phyloP scores from a whole-genome alignment of 1,284 basidiomycete genomes.

The Boletus sp. region DNA sequence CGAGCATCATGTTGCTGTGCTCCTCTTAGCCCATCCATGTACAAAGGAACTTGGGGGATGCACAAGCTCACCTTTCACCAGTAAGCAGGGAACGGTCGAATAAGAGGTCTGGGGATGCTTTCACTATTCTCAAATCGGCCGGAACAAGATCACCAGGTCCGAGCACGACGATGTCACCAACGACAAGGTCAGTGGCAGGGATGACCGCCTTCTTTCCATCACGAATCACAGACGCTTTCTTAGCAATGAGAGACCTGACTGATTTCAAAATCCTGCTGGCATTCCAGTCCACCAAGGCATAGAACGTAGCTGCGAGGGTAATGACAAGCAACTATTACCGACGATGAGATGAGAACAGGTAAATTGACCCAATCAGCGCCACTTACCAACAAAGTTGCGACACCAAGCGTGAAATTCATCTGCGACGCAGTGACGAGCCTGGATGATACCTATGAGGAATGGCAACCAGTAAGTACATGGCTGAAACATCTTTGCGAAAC shows the following conservation, averaged over 20 bases:
- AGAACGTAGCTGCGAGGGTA: slow-evolving; percentile 58
- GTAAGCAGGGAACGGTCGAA: slow-evolving; percentile 66
- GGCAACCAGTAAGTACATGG: slow-evolving; percentile 33
- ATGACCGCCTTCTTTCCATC: slow-evolving; percentile 68
- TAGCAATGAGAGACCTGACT: slow-evolving; percentile 42
- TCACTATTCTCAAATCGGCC: slow-evolving; percentile 76
- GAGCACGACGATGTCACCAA: slow-evolving; percentile 80
- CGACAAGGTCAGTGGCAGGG: slow-evolving; percentile 78
- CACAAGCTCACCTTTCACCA: slow-evolving; percentile 47
- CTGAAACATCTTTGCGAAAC: slow-evolving; percentile 5
- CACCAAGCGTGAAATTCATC: slow-evolving; percentile 56
- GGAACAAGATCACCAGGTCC: slow-evolving; percentile 78
- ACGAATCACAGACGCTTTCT: slow-evolving; percentile 45
- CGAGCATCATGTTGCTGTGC: slow-evolving; percentile 52
- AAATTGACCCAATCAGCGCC: slow-evolving; percentile 40
- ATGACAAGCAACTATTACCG: slow-evolving; percentile 52
- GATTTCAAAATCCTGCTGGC: slow-evolving; percentile 41
- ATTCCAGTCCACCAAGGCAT: slow-evolving; percentile 46
- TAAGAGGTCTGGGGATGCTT: slow-evolving; percentile 53
- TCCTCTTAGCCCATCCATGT: slow-evolving; percentile 14
- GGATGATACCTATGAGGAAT: slow-evolving; percentile 50
- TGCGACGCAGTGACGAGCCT: slow-evolving; percentile 52
- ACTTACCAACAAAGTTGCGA: slow-evolving; percentile 77
- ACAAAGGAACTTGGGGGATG: background rate
- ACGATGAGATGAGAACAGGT: background rate